Evolutionary conservation across 2,329 filamentous ascomycete species (phyloP).

Genomic region (Acrocalymma vagum): DNA sequence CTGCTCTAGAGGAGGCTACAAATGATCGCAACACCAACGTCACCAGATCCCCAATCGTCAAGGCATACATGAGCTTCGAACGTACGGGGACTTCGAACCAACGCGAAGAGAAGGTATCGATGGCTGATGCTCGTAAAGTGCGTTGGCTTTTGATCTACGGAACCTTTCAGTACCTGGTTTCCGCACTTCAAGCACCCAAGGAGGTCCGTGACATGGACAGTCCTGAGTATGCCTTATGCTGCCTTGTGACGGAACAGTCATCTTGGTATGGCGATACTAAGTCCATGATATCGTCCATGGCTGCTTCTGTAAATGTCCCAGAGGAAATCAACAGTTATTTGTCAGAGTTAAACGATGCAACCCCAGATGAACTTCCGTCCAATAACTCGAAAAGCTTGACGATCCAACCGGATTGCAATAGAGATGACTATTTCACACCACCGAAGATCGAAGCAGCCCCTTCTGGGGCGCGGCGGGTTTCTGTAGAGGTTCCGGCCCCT

Average conservation of each 20-base stretch:
- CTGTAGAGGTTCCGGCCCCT: slow-evolving; percentile 39
- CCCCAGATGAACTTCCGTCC: slow-evolving; percentile 3
- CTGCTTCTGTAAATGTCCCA: slow-evolving; percentile 16
- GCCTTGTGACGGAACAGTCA: slow-evolving; percentile 51
- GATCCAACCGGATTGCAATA: slow-evolving; percentile 58
- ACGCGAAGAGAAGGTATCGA: slow-evolving; percentile 65
- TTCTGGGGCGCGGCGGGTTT: slow-evolving; percentile 32
- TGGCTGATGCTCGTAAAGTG: slow-evolving; percentile 76
- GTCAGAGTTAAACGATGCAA: slow-evolving; percentile 11
- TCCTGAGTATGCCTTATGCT: slow-evolving; percentile 68
- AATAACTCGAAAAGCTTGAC: slow-evolving; percentile 13
- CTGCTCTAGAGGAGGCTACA: slow-evolving; percentile 61
- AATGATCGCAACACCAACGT: slow-evolving; percentile 51
- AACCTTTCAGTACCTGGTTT: slow-evolving; percentile 74
- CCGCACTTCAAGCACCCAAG: slow-evolving; percentile 67
- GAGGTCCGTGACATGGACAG: slow-evolving; percentile 67
- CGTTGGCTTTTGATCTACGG: slow-evolving; percentile 81
- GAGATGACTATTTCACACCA: slow-evolving; percentile 48
- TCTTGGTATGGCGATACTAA: slow-evolving; percentile 43
- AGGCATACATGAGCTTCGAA: slow-evolving; percentile 76
- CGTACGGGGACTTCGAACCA: slow-evolving; percentile 62
- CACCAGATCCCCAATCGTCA: slow-evolving; percentile 63
- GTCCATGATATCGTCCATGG: slow-evolving; percentile 19
- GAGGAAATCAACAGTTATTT: slow-evolving; percentile 24
- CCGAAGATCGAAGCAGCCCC: slow-evolving; percentile 26